Percentiles rank a stretch among this genome's conserved stretches.
These are phyloP conservation scores for Agaricus subrufescens DNA, from an alignment of 768 basidiomycete species.

Conservation along the genomic window DNA sequence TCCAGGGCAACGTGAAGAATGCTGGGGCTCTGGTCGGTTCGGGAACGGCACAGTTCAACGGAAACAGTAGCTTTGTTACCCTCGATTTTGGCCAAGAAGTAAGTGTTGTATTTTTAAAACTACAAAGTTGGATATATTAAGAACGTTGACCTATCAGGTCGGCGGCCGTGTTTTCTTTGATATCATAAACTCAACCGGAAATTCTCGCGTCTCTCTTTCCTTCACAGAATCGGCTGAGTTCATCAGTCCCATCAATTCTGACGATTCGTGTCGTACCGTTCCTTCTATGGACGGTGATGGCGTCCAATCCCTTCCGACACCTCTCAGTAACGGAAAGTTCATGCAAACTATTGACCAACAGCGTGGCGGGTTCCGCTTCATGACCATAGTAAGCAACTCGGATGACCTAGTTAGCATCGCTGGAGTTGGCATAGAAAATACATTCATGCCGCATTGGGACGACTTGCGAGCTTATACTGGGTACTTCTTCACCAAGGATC, in stretches of 20 bases:
- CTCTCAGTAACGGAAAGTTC: conserved; percentile 23
- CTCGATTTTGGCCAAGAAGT: conserved; percentile 3
- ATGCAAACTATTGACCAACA: conserved; percentile 32
- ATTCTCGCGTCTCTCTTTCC: conserved; percentile 36
- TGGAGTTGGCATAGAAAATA: conserved; percentile 36
- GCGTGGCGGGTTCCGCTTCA: conserved; percentile 43
- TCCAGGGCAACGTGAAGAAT: neutral
- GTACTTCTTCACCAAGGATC: conserved; percentile 41
- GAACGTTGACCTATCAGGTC: conserved; percentile 16
- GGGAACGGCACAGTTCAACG: neutral
- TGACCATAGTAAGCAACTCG: conserved; percentile 39
- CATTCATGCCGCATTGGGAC: conserved; percentile 45
- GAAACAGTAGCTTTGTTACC: neutral
- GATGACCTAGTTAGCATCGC: conserved; percentile 33
- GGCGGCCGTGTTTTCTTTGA: conserved; percentile 27
- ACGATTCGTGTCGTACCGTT: conserved; percentile 29
- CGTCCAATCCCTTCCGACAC: conserved; percentile 25
- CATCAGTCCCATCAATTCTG: conserved; percentile 38
- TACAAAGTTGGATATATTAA: neutral
- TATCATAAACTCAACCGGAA: conserved; percentile 19
- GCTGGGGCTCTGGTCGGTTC: neutral
- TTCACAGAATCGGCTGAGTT: conserved; percentile 48
- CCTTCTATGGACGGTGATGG: conserved; percentile 27
- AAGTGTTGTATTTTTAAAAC: neutral
- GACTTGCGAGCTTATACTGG: conserved; percentile 41